phyloP scores from a whole-genome alignment of 2,329 filamentous ascomycete genomes.

The Sporothrix brasiliensis region DNA sequence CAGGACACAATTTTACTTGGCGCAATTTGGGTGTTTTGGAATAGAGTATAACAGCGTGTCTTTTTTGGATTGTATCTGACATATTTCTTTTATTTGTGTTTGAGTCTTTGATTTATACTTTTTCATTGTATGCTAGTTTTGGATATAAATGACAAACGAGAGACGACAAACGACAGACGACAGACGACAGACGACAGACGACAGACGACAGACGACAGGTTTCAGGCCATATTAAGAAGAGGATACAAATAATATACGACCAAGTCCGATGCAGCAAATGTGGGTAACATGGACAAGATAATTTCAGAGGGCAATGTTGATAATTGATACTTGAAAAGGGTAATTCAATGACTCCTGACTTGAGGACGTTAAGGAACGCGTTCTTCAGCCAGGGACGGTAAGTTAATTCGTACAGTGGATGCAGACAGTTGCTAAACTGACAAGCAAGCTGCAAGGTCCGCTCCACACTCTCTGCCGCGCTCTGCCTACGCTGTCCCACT shows the following conservation, averaged over 20 bases:
- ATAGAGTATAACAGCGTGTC: neutral
- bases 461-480: neutral
- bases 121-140: neutral
- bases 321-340: neutral
- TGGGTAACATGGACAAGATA: neutral
- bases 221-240: neutral
- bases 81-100: neutral
- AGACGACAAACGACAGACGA: neutral
- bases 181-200: too few relatives aligned
- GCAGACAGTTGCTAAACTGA: neutral
- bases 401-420: neutral
- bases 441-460: neutral
- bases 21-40: slow-evolving; percentile 17
- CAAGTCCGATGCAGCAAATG: slow-evolving; percentile 9
- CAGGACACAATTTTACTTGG: slow-evolving; percentile 3
- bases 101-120: neutral
- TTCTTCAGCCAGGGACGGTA: neutral
- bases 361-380: neutral
- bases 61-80: neutral
- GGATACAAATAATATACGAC: neutral
- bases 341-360: neutral
- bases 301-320: neutral
- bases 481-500: neutral
- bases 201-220: slow-evolving; percentile 15
- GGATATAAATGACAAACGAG: slow-evolving; percentile 17